phyloP scores from a whole-genome alignment of 176 grass and related monocot genomes.

The Elaeis guineensis region DNA sequence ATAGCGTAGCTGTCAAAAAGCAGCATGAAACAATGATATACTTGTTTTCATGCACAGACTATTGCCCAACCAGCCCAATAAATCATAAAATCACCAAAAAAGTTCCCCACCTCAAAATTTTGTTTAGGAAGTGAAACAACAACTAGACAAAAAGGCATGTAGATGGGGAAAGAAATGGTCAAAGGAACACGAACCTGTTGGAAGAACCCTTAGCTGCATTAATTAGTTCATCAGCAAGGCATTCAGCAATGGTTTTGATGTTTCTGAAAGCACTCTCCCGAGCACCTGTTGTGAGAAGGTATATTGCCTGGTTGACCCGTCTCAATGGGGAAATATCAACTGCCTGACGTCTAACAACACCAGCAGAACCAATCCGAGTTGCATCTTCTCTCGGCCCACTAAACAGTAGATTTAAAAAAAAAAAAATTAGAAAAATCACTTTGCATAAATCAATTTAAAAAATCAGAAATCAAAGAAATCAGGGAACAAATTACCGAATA shows the following conservation, averaged over 20 bases:
- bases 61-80: neutral
- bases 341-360: slow-evolving; percentile 12
- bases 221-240: slow-evolving; percentile 15
- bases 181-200: neutral
- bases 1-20: slow-evolving; percentile 31
- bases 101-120: neutral
- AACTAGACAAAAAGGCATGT: neutral
- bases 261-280: slow-evolving; percentile 19
- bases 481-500: too few species aligned
- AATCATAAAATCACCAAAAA: too few species aligned
- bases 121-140: neutral
- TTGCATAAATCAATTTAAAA: neutral
- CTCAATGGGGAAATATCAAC: slow-evolving; percentile 17
- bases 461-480: neutral
- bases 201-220: slow-evolving; percentile 19
- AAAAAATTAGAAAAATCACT: neutral
- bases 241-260: slow-evolving; percentile 13
- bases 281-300: slow-evolving; percentile 16
- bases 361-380: slow-evolving; percentile 12
- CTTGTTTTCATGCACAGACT: neutral
- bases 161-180: neutral
- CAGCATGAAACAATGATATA: neutral
- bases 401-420: too few species aligned
- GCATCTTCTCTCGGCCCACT: slow-evolving; percentile 19
- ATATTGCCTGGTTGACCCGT: slow-evolving; percentile 15